Evolutionary conservation across 2,329 filamentous ascomycete genomes (phyloP).

Genomic region (Ophiostoma triangulosporum): DNA sequence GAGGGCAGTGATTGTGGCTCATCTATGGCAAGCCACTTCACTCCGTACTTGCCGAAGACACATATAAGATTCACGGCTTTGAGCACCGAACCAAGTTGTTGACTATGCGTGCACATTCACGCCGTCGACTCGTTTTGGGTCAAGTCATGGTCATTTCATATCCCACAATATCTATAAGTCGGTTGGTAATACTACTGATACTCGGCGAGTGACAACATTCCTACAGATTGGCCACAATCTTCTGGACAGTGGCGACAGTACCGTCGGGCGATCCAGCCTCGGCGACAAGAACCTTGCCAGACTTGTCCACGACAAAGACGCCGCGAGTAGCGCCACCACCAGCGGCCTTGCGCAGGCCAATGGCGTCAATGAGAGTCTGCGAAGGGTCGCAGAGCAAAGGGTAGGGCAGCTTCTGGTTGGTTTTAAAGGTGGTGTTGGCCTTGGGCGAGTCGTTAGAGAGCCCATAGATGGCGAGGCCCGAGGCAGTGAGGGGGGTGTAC

Average conservation of each 20-base stretch:
- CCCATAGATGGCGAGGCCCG: conserved; percentile 77
- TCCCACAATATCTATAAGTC: not conserved
- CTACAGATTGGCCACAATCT: conserved; percentile 39
- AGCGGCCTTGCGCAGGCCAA: conserved; percentile 70
- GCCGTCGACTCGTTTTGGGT: too few relatives aligned
- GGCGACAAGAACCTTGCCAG: conserved; percentile 57
- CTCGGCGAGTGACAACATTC: not conserved
- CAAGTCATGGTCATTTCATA: not conserved
- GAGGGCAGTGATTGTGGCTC: too few relatives aligned
- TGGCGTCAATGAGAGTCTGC: conserved; percentile 62
- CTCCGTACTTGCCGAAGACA: too few relatives aligned
- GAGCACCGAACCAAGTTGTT: too few relatives aligned
- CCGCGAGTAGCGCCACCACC: conserved; percentile 72
- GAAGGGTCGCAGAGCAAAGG: conserved; percentile 72
- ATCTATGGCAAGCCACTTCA: too few relatives aligned
- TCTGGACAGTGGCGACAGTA: conserved; percentile 65
- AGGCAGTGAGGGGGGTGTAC: conserved; percentile 60
- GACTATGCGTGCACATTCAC: too few relatives aligned
- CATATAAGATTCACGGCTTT: too few relatives aligned
- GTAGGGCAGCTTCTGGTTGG: conserved; percentile 82
- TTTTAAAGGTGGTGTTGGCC: conserved; percentile 84
- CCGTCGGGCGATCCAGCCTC: conserved; percentile 63
- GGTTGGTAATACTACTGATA: too few relatives aligned
- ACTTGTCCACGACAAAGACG: conserved; percentile 75
- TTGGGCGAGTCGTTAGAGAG: conserved; percentile 79